Evolutionary conservation across 2,329 filamentous ascomycete species (phyloP).

Genomic region (Kalaharituber pfeilii): DNA sequence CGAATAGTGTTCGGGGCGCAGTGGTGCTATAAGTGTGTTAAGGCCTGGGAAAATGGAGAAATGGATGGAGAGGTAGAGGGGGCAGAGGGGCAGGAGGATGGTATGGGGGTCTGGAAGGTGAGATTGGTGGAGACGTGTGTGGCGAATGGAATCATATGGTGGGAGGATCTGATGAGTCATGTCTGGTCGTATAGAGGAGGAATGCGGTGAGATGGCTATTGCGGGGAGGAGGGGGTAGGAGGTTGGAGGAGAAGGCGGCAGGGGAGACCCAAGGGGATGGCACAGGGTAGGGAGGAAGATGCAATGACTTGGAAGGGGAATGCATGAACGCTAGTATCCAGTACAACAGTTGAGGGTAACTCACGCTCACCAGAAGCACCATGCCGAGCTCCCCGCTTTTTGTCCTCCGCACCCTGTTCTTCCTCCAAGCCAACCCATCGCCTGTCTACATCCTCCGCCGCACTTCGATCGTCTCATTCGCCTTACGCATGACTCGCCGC

Average conservation of each 20-base stretch:
- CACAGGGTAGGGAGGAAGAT: neutral
- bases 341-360: too few relatives aligned
- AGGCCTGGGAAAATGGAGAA: neutral
- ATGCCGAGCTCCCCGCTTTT: neutral
- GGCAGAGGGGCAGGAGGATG: neutral
- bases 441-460: neutral
- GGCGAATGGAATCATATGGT: constrained; percentile 20
- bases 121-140: neutral
- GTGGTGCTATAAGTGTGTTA: constrained; percentile 15
- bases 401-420: neutral
- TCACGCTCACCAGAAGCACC: too few relatives aligned
- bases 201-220: neutral
- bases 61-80: neutral
- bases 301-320: too few relatives aligned
- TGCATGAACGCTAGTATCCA: too few relatives aligned
- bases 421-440: neutral
- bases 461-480: neutral
- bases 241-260: neutral
- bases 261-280: neutral
- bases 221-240: too few relatives aligned
- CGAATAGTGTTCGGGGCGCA: constrained; percentile 53
- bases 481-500: neutral
- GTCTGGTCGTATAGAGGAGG: neutral
- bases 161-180: constrained; percentile 1
- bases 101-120: neutral